Evolutionary conservation across 2,329 filamentous ascomycete species (phyloP).

Genomic region (Fusarium agapanthi): DNA sequence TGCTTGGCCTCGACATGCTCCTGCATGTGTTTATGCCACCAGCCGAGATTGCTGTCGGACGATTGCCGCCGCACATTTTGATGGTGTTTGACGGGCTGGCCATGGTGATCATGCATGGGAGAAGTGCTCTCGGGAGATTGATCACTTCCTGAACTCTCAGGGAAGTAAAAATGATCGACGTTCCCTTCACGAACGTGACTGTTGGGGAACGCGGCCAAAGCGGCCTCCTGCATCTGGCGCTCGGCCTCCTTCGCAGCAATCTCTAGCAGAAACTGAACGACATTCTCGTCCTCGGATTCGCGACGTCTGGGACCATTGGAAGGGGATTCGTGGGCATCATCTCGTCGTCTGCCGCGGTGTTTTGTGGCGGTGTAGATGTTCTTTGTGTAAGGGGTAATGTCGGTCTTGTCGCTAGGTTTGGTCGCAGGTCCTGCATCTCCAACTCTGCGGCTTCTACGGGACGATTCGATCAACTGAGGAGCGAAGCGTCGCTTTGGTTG

Average conservation of each 20-base stretch:
- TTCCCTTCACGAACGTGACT: constrained; percentile 74
- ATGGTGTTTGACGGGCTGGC: constrained; percentile 38
- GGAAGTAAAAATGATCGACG: constrained; percentile 75
- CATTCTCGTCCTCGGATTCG: constrained; percentile 78
- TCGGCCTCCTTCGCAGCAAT: constrained; percentile 83
- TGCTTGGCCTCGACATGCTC: constrained; percentile 74
- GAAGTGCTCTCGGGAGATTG: constrained; percentile 53
- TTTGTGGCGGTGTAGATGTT: constrained; percentile 64
- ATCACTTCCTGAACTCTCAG: constrained; percentile 69
- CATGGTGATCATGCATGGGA: constrained; percentile 39
- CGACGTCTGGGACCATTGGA: constrained; percentile 53
- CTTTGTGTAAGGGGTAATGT: constrained; percentile 72
- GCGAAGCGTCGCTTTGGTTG: constrained; percentile 67
- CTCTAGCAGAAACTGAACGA: constrained; percentile 79
- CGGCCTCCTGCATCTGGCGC: constrained; percentile 79
- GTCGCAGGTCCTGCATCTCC: constrained; percentile 71
- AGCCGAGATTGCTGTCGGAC: constrained; percentile 70
- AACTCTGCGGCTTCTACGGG: constrained; percentile 73
- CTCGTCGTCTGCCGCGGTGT: constrained; percentile 48
- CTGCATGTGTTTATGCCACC: constrained; percentile 84
- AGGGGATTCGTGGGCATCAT: constrained; percentile 14
- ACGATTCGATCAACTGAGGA: constrained; percentile 84
- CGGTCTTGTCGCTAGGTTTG: constrained; percentile 74
- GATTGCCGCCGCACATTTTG: constrained; percentile 61
- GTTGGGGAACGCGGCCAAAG: constrained; percentile 79